Evolutionary conservation across 1,139 yeast species (phyloP), one percentile per base, ranked within the genome.

Genomic region (Diutina ranongensis): DNA sequence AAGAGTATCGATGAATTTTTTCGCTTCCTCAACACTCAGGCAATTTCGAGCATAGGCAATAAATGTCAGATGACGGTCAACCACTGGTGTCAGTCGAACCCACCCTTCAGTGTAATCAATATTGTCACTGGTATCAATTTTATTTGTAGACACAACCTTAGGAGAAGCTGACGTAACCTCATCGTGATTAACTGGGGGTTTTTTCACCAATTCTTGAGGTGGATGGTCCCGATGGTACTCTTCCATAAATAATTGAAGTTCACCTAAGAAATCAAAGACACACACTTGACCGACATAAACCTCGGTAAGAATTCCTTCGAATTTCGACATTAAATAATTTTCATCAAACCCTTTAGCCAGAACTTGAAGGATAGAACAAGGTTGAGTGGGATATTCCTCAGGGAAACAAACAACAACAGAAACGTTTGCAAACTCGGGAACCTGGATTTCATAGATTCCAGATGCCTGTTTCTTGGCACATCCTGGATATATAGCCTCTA

Each of bases 401-500:
- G 95, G 94, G 55, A 92, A 83, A 34, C 83, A 74, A 47, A 89
- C 57, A 52, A 83, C 81, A 15, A 86, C 63, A 2, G 63, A 60
- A 40, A 83, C 64, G 41, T 69, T 70, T 49, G 74, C 76, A 55
- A 83, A 78, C 48, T 73, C 78, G 0, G 97, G 95, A 1, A 87
- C 65, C 10, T 58, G 60, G 33, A 88, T 67, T 25, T 71, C 71
- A 48, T 78, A 76, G 1, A 72, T 57, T 21, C 63, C 66, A 0
- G 71, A 65, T 0, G 62, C 68, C 18, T 63, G 48, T 16, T 54
- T 52, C 13, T 55, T 53, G 1, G 66, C 48, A 53, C 70, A 69
- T 15, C 72, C 84, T 1, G 95, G 96, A 56, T 78, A 89, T n/a
- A 92, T 89, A 2, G 96, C 94, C 50, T 85, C 84, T 19, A 89